These are phyloP conservation scores for Vickermania spadyakhi DNA, from an alignment of 208 protist species.

Conservation along the genomic window DNA sequence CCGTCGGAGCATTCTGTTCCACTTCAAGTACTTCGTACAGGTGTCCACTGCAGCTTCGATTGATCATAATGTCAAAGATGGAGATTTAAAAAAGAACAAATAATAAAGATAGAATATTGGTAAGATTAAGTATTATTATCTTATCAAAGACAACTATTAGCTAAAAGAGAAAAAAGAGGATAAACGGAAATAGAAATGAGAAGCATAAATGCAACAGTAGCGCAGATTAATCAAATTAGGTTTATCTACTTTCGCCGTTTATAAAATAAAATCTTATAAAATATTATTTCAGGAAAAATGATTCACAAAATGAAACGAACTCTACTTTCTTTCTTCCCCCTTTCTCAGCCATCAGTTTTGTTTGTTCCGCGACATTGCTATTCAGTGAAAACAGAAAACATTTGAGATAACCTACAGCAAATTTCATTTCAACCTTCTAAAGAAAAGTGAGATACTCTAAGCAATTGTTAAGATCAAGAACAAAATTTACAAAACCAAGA, in stretches of 20 bases:
- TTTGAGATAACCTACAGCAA: too few relatives aligned
- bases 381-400: too few relatives aligned
- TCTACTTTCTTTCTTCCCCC: too few relatives aligned
- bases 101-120: not conserved
- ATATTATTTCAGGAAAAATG: not conserved
- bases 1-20: conserved; percentile 26
- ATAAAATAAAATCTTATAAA: conserved; percentile 14
- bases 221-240: not conserved
- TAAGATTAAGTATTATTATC: not conserved
- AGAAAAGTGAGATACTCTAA: too few relatives aligned
- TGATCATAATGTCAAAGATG: conserved; percentile 15
- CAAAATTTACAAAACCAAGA: too few relatives aligned
- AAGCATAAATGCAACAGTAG: conserved; percentile 3
- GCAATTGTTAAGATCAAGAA: too few relatives aligned
- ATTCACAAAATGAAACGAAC: too few relatives aligned
- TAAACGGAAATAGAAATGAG: conserved; percentile 13
- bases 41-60: conserved; percentile 28
- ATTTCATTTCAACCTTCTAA: too few relatives aligned
- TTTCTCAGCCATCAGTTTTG: too few relatives aligned
- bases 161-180: too few relatives aligned
- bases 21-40: conserved; percentile 78
- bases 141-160: too few relatives aligned
- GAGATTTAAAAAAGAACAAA: not conserved
- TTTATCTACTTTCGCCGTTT: conserved; percentile 1
- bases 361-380: too few relatives aligned